Percentiles rank a stretch among this genome's conserved stretches.
phyloP scores from a whole-genome alignment of 2,329 filamentous ascomycete species.

The Colletotrichum chlorophyti region DNA sequence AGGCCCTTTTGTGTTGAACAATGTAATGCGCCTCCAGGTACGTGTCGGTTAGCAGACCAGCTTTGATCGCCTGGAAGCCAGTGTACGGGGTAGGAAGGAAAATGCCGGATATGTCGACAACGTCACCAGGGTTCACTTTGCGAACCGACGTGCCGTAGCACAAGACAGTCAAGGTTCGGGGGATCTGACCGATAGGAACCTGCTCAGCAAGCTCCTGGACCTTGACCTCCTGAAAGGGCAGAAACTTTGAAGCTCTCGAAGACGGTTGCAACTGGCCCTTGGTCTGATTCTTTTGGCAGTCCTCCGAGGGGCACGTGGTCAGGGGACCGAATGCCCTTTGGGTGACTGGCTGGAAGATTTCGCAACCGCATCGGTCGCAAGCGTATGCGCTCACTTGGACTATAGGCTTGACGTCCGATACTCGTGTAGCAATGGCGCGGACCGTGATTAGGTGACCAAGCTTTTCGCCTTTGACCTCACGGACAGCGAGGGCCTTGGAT shows the following conservation, averaged over 20 bases:
- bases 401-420: conserved; percentile 96
- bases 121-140: conserved; percentile 90
- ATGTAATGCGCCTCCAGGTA: conserved; percentile 95
- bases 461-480: conserved; percentile 91
- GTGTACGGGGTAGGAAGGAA: conserved; percentile 98
- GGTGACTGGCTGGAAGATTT: conserved; percentile 95
- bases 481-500: conserved; percentile 79
- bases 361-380: conserved; percentile 93
- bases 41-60: conserved; percentile 94
- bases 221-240: conserved; percentile 98
- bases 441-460: conserved; percentile 93
- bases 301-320: conserved; percentile 84
- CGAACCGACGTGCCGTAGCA: conserved; percentile 88
- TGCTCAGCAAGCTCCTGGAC: conserved; percentile 99
- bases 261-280: conserved; percentile 95
- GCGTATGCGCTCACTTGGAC: conserved; percentile 99
- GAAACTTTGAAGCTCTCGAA: conserved; percentile 94
- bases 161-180: conserved; percentile 85
- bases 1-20: conserved; percentile 96
- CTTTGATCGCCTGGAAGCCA: conserved; percentile 97
- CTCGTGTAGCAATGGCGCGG: conserved; percentile 90
- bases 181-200: conserved; percentile 97
- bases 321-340: conserved; percentile 91
- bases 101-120: conserved; percentile 92
- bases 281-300: conserved; percentile 88